These are phyloP conservation scores for Hypoxylon sp. DNA, from an alignment of 2,329 filamentous ascomycete species.

Conservation along the genomic window DNA sequence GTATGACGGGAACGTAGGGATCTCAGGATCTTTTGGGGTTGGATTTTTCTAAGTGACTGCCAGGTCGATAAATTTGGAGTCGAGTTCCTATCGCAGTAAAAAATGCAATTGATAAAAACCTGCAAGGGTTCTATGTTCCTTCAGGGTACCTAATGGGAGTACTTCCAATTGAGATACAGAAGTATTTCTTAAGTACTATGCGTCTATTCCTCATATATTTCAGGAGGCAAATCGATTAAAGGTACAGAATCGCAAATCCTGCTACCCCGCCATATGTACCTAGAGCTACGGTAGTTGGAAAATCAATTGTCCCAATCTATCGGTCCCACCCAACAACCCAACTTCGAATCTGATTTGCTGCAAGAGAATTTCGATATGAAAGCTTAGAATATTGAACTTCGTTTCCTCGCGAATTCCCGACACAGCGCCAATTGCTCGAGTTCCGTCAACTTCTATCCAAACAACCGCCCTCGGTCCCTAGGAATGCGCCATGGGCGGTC, in stretches of 20 bases:
- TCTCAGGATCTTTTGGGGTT: conserved; percentile 20
- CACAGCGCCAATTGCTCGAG: conserved; percentile 27
- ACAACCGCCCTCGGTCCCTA: conserved; percentile 1
- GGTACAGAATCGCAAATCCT: conserved; percentile 3
- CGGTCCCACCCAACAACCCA: conserved; percentile 15
- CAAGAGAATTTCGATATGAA: conserved; percentile 4
- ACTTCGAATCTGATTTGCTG: conserved; percentile 33
- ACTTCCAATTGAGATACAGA: not conserved
- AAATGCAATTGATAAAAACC: conserved; percentile 36
- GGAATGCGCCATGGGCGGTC: conserved; percentile 53
- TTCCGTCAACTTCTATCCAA: conserved; percentile 9
- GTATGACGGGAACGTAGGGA: conserved; percentile 20
- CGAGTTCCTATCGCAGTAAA: conserved; percentile 25
- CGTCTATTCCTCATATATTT: not conserved
- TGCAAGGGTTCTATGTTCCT: conserved; percentile 19
- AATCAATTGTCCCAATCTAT: conserved; percentile 41
- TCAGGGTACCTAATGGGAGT: not conserved
- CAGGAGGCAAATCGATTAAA: not conserved
- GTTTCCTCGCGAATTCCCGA: conserved; percentile 22
- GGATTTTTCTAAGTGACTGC: conserved; percentile 29
- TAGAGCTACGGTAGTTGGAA: conserved; percentile 23
- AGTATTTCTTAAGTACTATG: not conserved
- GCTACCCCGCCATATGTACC: not conserved
- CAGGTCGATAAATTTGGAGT: conserved; percentile 14
- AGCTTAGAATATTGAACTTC: conserved; percentile 14